Base-by-base conservation (phyloP, 2,329 filamentous ascomycete species). In the Ophiostoma ulmi region DNA sequence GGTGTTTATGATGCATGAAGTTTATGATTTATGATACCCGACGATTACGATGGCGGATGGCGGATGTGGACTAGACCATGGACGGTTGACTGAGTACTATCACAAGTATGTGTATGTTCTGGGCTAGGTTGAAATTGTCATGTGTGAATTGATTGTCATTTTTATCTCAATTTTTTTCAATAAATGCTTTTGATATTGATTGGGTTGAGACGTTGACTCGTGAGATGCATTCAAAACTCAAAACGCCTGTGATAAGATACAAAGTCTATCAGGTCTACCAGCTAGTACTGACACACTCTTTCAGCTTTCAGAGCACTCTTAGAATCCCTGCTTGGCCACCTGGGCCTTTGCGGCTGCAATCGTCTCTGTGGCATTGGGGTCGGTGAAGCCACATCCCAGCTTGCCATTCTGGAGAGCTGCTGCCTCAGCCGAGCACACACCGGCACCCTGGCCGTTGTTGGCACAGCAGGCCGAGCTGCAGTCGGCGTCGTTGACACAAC, bases 371-470 rank as follows among this genome's bases (percentile, higher is more conserved):
- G 77, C 73, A 69, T 79, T 77, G 65, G 77, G 77, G 73, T 79
- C 77, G 52, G 73, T 74, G 70, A 79, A 79, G 68, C 75, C 73
- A 72, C 77, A 79, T 39, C 77, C 77, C 36, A 73, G 70, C 77
- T 79, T 79, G 70, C 77, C 77, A 72, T 76, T 77, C 74, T 79
- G 77, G 72, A 76, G 75, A 67, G 74, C 72, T 10, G 77, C 77
- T 17, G 74, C 77, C 69, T 74, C 75, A 70, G 75, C 77, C 38
- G 77, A 78, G 75, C 77, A 79, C 70, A 79, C 75, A 63, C 77
- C 77, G 55, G 73, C 71, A n/a, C 75, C 75, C 48, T 72, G 71
- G 72, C 73, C 73, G 70, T 75, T 75, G 73, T 77, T 75, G 71
- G 77, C 76, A 73, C 77, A 78, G 58, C 72, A 75, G 5, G 73